Percentiles rank a stretch among this genome's conserved stretches.
These are phyloP conservation scores for Cytospora schulzeri DNA, from an alignment of 2,329 filamentous ascomycete genomes.

Conservation along the genomic window DNA sequence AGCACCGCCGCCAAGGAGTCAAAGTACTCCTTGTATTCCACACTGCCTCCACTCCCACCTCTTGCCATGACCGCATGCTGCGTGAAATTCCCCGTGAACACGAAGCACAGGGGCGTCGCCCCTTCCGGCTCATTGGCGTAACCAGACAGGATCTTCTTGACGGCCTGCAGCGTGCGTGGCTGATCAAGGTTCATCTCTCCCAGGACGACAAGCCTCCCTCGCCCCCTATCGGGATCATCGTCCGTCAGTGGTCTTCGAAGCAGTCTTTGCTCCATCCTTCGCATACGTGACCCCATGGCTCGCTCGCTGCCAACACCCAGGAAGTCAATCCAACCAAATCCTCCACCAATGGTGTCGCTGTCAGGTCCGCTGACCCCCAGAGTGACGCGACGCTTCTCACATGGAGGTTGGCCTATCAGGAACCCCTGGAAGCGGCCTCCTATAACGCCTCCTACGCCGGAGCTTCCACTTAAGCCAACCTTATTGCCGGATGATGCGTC, in stretches of 20 bases:
- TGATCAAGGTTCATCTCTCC: constrained; percentile 87
- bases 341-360: constrained; percentile 69
- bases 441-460: constrained; percentile 84
- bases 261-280: constrained; percentile 72
- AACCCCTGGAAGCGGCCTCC: constrained; percentile 91
- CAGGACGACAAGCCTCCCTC: constrained; percentile 69
- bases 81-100: constrained; percentile 85
- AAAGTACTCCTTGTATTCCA: constrained; percentile 97
- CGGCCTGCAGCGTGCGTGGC: constrained; percentile 76
- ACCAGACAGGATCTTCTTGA: constrained; percentile 74
- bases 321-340: constrained; percentile 97
- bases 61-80: constrained; percentile 65
- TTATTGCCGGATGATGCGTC: constrained; percentile 60
- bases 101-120: constrained; percentile 73
- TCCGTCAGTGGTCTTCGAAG: constrained; percentile 47
- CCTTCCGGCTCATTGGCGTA: constrained; percentile 70
- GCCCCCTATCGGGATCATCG: constrained; percentile 38
- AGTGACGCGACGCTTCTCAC: constrained; percentile 79
- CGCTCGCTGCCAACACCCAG: constrained; percentile 88
- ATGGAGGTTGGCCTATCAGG: constrained; percentile 88
- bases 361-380: constrained; percentile 69
- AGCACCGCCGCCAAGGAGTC: constrained; percentile 82
- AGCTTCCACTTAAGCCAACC: constrained; percentile 68
- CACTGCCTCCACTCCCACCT: constrained; percentile 74
- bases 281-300: constrained; percentile 80